Percentiles rank a stretch among this genome's conserved stretches.
Evolutionary conservation across 345 rosid genomes (phyloP).

Genomic region (Mercurialis annua): DNA sequence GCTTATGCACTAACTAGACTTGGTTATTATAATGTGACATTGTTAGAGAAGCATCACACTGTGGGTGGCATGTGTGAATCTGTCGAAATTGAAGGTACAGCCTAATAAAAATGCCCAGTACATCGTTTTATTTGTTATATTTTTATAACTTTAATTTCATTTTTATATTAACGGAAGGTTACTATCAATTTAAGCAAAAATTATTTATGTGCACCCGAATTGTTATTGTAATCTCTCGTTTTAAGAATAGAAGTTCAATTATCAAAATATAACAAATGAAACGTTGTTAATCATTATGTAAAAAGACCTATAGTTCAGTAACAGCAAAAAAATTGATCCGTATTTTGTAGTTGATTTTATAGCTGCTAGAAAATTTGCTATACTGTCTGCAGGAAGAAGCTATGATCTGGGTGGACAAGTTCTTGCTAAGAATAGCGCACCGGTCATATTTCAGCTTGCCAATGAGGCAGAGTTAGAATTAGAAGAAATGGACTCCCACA

Average conservation of each 20-base stretch:
- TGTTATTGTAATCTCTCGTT: no score
- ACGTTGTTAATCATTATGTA: no score
- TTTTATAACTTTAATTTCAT: no score
- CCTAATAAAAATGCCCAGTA: background rate
- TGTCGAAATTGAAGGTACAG: conserved; percentile 55
- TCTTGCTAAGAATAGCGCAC: conserved; percentile 67
- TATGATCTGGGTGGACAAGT: conserved; percentile 78
- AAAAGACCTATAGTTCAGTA: no score
- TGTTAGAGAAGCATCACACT: conserved; percentile 54
- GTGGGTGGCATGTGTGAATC: conserved; percentile 79
- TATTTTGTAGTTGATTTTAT: background rate
- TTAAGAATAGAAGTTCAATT: no score
- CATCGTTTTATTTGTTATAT: no score
- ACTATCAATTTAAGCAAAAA: no score
- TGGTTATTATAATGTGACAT: conserved; percentile 51
- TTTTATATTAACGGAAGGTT: no score
- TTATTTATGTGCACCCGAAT: no score
- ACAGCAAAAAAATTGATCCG: no score
- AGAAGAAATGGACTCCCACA: conserved; percentile 67
- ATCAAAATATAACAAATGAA: no score
- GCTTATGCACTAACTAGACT: conserved; percentile 61
- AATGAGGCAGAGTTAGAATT: conserved; percentile 48
- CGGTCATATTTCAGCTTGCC: conserved; percentile 55
- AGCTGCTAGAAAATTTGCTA: background rate
- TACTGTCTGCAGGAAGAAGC: conserved; percentile 40